Conservation (phyloP, 1,284 basidiomycete genomes). For the Gomphus bonarii region DNA sequence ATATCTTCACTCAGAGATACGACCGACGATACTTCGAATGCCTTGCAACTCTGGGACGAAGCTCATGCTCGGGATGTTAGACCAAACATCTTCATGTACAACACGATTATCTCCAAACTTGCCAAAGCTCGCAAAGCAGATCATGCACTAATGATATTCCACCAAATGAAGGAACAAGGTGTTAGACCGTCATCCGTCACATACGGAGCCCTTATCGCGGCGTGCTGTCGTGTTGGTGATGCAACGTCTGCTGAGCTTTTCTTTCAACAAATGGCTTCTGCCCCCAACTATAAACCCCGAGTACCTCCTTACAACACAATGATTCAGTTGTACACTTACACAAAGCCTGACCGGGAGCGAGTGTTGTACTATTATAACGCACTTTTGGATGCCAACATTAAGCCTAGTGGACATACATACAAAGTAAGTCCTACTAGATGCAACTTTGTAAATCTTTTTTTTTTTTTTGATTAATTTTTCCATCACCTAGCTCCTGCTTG, state of each 20-base stretch:
- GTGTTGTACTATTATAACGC: conserved; percentile 72
- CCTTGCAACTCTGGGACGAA: conserved; percentile 77
- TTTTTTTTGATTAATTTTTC: conserved; percentile 15
- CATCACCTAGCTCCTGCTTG: conserved; percentile 65
- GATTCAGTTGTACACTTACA: conserved; percentile 95
- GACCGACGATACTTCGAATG: conserved; percentile 86
- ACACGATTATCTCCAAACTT: conserved; percentile 92
- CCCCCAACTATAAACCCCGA: conserved; percentile 73
- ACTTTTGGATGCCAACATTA: conserved; percentile 54
- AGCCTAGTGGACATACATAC: conserved; percentile 84
- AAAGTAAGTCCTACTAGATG: conserved; percentile 43
- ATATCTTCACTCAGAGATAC: conserved; percentile 85
- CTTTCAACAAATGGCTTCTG: conserved; percentile 77
- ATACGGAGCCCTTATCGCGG: conserved; percentile 91
- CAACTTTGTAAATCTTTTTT: conserved; percentile 7
- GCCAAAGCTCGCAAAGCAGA: conserved; percentile 90
- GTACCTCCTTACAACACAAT: conserved; percentile 97
- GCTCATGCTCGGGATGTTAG: conserved; percentile 56
- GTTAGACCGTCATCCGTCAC: conserved; percentile 79
- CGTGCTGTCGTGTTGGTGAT: conserved; percentile 91
- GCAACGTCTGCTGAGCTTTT: conserved; percentile 71
- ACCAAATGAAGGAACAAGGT: conserved; percentile 64
- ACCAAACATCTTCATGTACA: conserved; percentile 84
- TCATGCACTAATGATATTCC: conserved; percentile 77
- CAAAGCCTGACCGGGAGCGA: conserved; percentile 73